Evolutionary conservation across 257 asterid species (phyloP).

Genomic region (Verbascum thapsus): DNA sequence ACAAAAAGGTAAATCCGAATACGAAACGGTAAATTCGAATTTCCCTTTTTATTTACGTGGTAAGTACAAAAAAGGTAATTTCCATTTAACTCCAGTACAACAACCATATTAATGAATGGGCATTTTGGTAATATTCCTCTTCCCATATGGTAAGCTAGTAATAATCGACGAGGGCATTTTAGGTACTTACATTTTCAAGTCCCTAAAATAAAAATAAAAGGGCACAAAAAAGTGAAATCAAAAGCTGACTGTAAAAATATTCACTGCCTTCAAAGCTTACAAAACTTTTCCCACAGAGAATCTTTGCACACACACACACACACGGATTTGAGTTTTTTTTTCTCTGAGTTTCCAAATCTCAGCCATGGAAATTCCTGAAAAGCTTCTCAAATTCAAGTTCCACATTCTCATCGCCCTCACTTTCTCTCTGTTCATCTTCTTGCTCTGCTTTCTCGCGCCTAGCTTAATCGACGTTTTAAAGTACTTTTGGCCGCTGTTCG

Average conservation of each 20-base stretch:
- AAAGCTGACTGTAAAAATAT: constrained; percentile 21
- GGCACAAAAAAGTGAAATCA: neutral
- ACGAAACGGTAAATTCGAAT: neutral
- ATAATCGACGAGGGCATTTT: constrained; percentile 31
- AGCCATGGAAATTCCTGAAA: constrained; percentile 58
- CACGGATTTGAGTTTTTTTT: constrained; percentile 7
- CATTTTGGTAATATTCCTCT: too few species aligned
- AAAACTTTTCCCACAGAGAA: constrained; percentile 41
- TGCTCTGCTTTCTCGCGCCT: constrained; percentile 49
- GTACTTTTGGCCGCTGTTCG: constrained; percentile 73
- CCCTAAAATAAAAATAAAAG: constrained; percentile 32
- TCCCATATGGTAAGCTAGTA: neutral
- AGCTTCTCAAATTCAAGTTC: constrained; percentile 55
- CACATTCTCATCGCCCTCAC: constrained; percentile 40
- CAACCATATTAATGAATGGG: neutral
- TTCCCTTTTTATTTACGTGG: neutral
- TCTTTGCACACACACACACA: constrained; percentile 51
- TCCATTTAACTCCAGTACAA: too few species aligned
- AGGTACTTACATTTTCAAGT: constrained; percentile 21
- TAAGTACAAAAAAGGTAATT: neutral
- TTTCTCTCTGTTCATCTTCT: constrained; percentile 24
- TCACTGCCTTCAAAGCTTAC: constrained; percentile 30
- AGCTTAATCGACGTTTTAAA: constrained; percentile 49
- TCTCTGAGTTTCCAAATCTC: constrained; percentile 17
- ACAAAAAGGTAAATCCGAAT: neutral